Evolutionary conservation across 345 rosid genomes (phyloP).

Genomic region (Salix udensis): DNA sequence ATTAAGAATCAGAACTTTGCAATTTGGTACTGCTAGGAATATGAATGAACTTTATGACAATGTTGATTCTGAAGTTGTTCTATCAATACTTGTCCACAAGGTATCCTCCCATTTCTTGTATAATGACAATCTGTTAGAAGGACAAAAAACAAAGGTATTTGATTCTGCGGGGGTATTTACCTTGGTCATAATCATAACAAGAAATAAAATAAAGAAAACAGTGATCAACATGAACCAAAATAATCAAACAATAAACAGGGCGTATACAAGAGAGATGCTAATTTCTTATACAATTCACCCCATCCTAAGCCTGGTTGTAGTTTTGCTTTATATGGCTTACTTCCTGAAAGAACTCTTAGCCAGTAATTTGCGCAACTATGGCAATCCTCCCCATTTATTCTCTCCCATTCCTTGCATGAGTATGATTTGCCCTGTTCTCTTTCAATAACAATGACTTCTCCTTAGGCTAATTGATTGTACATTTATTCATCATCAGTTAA

Average conservation of each 20-base stretch:
- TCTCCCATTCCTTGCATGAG: neutral
- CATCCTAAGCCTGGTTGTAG: neutral
- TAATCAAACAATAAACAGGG: neutral
- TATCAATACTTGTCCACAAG: slow-evolving; percentile 90
- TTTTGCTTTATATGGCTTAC: neutral
- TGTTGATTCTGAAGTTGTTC: slow-evolving; percentile 82
- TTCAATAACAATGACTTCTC: neutral
- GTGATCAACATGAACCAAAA: neutral
- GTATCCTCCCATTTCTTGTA: slow-evolving; percentile 28
- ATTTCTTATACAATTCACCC: neutral
- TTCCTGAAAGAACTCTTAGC: neutral
- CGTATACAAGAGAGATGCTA: neutral
- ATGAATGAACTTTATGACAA: slow-evolving; percentile 73
- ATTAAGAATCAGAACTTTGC: slow-evolving; percentile 85
- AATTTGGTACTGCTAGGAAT: slow-evolving; percentile 68
- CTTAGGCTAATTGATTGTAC: neutral
- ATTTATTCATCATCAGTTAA: neutral
- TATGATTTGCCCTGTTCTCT: neutral
- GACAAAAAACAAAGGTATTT: neutral
- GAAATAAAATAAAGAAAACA: neutral
- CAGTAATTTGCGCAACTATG: neutral
- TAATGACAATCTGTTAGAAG: neutral
- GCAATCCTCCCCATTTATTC: neutral
- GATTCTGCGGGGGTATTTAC: neutral
- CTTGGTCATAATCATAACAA: neutral